Evolutionary conservation across 169 alveolate genomes (phyloP).

Genomic region (Cryptosporidium baileyi): DNA sequence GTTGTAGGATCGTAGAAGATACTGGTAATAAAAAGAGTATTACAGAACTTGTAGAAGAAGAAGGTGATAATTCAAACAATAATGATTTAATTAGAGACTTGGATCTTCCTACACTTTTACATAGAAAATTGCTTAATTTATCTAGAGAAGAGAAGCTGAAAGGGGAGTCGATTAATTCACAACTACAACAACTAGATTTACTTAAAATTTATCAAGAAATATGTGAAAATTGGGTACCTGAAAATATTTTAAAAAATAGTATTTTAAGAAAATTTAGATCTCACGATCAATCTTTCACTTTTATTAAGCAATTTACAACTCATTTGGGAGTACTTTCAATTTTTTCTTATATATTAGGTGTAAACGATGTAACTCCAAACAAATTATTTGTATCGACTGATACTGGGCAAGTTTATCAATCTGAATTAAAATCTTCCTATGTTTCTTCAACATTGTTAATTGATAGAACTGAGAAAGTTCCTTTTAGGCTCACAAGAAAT

Average conservation of each 20-base stretch:
- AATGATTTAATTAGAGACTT: conserved; percentile 44
- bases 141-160: neutral
- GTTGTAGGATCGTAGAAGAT: conserved; percentile 76
- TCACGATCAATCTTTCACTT: conserved; percentile 68
- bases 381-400: conserved; percentile 69
- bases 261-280: conserved; percentile 37
- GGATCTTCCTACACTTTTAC: conserved; percentile 73
- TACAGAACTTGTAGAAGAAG: conserved; percentile 71
- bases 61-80: neutral
- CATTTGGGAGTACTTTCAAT: conserved; percentile 70
- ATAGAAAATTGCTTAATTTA: conserved; percentile 62
- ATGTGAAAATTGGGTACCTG: conserved; percentile 71
- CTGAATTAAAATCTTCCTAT: conserved; percentile 71
- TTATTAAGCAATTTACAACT: conserved; percentile 72
- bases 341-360: conserved; percentile 70
- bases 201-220: conserved; percentile 61
- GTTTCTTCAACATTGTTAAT: conserved; percentile 62
- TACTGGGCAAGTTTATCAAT: conserved; percentile 74
- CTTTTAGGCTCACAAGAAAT: conserved; percentile 83
- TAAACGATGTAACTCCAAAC: conserved; percentile 72
- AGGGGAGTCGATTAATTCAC: neutral
- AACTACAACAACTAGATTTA: conserved; percentile 48
- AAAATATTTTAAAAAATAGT: conserved; percentile 52
- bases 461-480: conserved; percentile 69
- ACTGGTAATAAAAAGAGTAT: conserved; percentile 62